A percentile compares a stretch with the other conserved stretches of the same genome.
Evolutionary conservation across 306 rosid genomes (phyloP).

Genomic region (Abrus pulchellus): DNA sequence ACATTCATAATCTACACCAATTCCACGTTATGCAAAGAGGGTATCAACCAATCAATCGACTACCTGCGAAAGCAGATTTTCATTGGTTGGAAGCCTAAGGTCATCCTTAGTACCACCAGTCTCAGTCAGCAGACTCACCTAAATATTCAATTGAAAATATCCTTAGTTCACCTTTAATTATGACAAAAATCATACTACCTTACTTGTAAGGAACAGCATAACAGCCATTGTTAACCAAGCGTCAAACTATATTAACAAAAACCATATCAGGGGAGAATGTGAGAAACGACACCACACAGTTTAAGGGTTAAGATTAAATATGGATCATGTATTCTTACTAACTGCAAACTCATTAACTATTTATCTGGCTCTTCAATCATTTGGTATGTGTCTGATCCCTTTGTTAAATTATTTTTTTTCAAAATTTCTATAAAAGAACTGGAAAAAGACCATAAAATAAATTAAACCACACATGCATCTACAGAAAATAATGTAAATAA

Average conservation of each 20-base stretch:
- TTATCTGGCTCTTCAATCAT: background rate
- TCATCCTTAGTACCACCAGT: constrained; percentile 93
- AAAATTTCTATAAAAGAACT: background rate
- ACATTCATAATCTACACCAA: background rate
- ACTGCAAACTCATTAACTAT: background rate
- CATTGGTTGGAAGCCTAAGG: constrained; percentile 96
- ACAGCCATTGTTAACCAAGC: constrained; percentile 2
- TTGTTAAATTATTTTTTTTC: no score
- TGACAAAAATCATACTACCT: background rate
- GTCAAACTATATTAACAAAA: constrained; percentile 6
- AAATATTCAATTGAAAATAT: constrained; percentile 37
- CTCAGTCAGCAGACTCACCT: constrained; percentile 99
- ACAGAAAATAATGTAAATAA: constrained; percentile 1
- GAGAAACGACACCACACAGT: background rate
- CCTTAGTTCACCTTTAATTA: constrained; percentile 12
- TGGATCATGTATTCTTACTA: background rate
- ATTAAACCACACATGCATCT: background rate
- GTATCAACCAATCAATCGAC: background rate
- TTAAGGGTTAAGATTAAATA: background rate
- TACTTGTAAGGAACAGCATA: background rate
- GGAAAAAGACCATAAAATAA: background rate
- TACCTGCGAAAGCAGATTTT: constrained; percentile 80
- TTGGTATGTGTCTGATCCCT: background rate
- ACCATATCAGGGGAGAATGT: constrained; percentile 6
- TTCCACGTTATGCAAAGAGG: background rate